These are phyloP conservation scores for Crithidia acanthocephali DNA, from an alignment of 208 protist genomes.

Conservation along the genomic window DNA sequence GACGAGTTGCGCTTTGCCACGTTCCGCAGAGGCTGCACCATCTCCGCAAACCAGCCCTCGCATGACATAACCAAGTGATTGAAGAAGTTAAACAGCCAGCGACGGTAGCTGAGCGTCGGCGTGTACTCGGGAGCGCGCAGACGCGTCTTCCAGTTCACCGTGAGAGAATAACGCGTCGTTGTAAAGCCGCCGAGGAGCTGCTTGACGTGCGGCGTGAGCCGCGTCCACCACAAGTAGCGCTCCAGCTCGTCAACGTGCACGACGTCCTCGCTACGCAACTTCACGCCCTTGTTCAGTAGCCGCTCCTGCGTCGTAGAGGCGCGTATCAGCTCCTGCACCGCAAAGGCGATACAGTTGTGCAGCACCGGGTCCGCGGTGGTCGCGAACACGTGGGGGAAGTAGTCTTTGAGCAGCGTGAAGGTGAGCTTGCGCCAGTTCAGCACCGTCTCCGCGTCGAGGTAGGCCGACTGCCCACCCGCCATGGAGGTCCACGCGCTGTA, in stretches of 20 bases:
- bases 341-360: constrained; percentile 87
- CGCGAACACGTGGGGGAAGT: constrained; percentile 74
- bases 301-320: constrained; percentile 68
- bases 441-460: constrained; percentile 45
- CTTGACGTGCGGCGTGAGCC: constrained; percentile 52
- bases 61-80: constrained; percentile 58
- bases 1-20: constrained; percentile 75
- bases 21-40: constrained; percentile 79
- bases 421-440: constrained; percentile 75
- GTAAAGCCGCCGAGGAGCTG: constrained; percentile 79
- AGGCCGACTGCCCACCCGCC: constrained; percentile 11
- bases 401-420: constrained; percentile 62
- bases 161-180: constrained; percentile 68
- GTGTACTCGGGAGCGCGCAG: constrained; percentile 65
- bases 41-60: constrained; percentile 57
- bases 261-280: constrained; percentile 50
- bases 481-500: neutral
- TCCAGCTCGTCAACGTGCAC: constrained; percentile 75
- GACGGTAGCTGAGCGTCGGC: constrained; percentile 48
- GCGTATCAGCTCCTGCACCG: constrained; percentile 84
- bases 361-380: constrained; percentile 80
- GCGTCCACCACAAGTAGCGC: constrained; percentile 80
- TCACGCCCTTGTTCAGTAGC: constrained; percentile 27
- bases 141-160: constrained; percentile 48
- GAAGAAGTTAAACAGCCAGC: constrained; percentile 81